Conservation (phyloP, 805 yeast species). For the Monosporozyma aerobia region DNA sequence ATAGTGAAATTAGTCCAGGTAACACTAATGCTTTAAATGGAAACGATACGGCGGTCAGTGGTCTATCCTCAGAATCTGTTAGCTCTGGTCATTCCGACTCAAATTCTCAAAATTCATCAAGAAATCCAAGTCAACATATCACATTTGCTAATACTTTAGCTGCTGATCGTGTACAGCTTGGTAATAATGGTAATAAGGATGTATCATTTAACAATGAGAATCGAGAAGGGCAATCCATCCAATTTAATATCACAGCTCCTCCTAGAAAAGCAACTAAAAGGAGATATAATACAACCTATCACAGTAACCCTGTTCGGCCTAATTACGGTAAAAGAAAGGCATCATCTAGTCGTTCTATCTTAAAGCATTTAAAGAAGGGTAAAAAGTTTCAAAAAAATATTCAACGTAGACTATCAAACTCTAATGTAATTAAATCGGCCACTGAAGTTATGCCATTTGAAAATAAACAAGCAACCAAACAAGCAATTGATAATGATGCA, state of each 20-base stretch:
- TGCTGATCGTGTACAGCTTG: background rate
- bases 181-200: background rate
- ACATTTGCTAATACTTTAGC: background rate
- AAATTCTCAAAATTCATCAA: background rate
- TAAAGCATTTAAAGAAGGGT: conserved; percentile 16
- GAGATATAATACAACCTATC: background rate
- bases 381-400: conserved; percentile 13
- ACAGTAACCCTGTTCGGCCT: background rate
- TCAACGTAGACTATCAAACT: conserved; percentile 8
- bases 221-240: conserved; percentile 19
- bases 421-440: background rate
- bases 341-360: conserved; percentile 5
- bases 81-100: background rate
- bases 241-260: conserved; percentile 21
- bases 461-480: background rate
- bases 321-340: background rate
- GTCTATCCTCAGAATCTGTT: background rate
- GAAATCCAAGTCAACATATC: background rate
- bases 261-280: conserved; percentile 10
- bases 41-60: background rate
- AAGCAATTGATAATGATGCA: conserved; percentile 2
- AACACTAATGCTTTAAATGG: too few species aligned
- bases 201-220: background rate
- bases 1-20: background rate
- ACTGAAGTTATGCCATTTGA: background rate